Evolutionary conservation across 768 basidiomycete genomes (phyloP).

Genomic region (Pulveroboletus sp.): DNA sequence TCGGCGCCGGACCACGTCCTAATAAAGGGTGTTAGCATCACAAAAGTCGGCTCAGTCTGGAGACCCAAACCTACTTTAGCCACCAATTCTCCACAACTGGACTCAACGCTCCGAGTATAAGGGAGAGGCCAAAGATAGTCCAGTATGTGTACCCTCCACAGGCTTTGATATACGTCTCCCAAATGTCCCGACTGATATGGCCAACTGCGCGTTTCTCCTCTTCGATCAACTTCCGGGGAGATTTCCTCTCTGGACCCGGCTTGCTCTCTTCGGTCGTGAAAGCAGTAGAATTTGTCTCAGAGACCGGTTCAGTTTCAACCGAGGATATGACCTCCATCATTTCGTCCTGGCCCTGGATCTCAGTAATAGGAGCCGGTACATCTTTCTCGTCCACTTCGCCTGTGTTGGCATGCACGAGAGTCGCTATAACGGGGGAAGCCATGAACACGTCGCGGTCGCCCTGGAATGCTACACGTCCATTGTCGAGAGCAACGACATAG

Average conservation of each 20-base stretch:
- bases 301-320: slow-evolving; percentile 20
- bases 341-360: slow-evolving; percentile 4
- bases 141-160: slow-evolving; percentile 52
- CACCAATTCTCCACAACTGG: slow-evolving; percentile 73
- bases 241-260: slow-evolving; percentile 45
- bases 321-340: slow-evolving; percentile 20
- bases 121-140: slow-evolving; percentile 47
- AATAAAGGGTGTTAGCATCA: slow-evolving; percentile 20
- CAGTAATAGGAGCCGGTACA: slow-evolving; percentile 17
- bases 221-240: slow-evolving; percentile 79
- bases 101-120: slow-evolving; percentile 53
- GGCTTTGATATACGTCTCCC: slow-evolving; percentile 53
- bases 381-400: slow-evolving; percentile 42
- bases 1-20: slow-evolving; percentile 56
- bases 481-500: slow-evolving; percentile 78
- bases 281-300: slow-evolving; percentile 45
- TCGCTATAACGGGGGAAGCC: slow-evolving; percentile 58
- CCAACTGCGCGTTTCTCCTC: slow-evolving; percentile 78
- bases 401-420: slow-evolving; percentile 56
- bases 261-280: slow-evolving; percentile 33
- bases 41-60: neutral
- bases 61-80: slow-evolving; percentile 41
- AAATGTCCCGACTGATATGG: slow-evolving; percentile 60
- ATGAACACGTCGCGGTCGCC: slow-evolving; percentile 64
- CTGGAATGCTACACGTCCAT: slow-evolving; percentile 63